Percentiles rank a stretch among this genome's conserved stretches.
Evolutionary conservation across 208 protist species (phyloP).

Genomic region (Acanthamoeba healyi): DNA sequence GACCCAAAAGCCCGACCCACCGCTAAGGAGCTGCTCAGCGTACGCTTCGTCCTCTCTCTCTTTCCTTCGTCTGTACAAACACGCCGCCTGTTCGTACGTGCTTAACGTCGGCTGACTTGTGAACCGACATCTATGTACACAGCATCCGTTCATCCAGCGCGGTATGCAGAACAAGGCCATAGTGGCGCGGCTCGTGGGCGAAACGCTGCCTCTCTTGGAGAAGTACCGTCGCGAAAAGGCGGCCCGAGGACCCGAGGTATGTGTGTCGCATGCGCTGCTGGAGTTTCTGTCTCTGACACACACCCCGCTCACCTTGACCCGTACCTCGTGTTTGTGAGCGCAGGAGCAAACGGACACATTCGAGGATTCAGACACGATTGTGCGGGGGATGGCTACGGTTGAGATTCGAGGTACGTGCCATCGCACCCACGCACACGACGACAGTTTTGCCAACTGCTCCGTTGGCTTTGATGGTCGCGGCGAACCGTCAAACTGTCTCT

Average conservation of each 20-base stretch:
- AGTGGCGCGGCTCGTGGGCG: neutral
- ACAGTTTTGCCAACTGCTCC: neutral
- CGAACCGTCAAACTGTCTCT: too few species aligned
- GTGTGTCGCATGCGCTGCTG: too few species aligned
- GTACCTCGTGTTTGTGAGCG: too few species aligned
- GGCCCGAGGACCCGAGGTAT: slow-evolving; percentile 39
- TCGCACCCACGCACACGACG: too few species aligned
- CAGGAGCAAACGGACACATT: slow-evolving; percentile 55
- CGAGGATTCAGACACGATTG: slow-evolving; percentile 65
- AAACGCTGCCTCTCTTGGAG: slow-evolving; percentile 42
- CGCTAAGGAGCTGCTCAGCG: slow-evolving; percentile 85
- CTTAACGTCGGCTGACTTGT: too few species aligned
- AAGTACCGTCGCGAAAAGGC: slow-evolving; percentile 64
- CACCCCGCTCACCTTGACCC: too few species aligned
- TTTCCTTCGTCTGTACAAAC: neutral
- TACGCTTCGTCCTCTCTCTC: neutral
- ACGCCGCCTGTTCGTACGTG: too few species aligned
- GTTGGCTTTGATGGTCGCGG: neutral
- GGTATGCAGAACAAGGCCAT: slow-evolving; percentile 12
- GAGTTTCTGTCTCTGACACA: too few species aligned
- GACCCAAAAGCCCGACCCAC: slow-evolving; percentile 87
- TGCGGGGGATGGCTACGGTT: slow-evolving; percentile 52
- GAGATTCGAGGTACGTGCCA: slow-evolving; percentile 64
- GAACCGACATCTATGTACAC: too few species aligned
- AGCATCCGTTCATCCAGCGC: slow-evolving; percentile 62